Conservation (phyloP, 306 rosid genomes). For the Medicago lupulina region DNA sequence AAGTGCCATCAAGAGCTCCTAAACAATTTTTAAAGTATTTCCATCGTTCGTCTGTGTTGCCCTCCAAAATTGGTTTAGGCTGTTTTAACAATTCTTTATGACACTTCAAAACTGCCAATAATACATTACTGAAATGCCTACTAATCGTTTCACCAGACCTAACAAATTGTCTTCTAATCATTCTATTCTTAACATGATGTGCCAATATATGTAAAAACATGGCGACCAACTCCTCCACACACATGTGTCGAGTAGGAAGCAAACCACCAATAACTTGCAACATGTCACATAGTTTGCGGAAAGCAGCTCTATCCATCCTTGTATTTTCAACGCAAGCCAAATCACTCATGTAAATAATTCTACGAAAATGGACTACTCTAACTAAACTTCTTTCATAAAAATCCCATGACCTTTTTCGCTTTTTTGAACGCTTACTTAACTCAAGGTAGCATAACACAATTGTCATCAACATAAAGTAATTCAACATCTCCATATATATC, state of each 20-base stretch:
- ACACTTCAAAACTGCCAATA: not conserved
- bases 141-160: not conserved
- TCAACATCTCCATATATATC: not conserved
- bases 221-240: constrained; percentile 9
- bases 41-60: not conserved
- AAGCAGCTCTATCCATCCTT: not conserved
- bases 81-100: not conserved
- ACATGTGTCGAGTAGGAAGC: not conserved
- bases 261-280: not conserved
- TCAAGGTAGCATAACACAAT: not conserved
- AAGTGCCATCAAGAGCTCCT: not conserved
- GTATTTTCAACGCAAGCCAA: not conserved
- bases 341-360: not conserved
- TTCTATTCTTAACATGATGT: not conserved
- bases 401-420: not conserved
- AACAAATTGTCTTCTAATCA: not conserved
- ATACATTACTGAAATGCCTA: not conserved
- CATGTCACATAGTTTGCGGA: not conserved
- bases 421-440: not conserved
- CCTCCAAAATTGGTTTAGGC: not conserved
- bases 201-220: constrained; percentile 3
- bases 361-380: not conserved
- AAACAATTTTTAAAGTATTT: constrained; percentile 2
- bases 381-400: constrained; percentile 3
- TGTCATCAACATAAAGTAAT: not conserved